Base-by-base conservation (phyloP, 1,284 basidiomycete species). In the Tilletia caries region DNA sequence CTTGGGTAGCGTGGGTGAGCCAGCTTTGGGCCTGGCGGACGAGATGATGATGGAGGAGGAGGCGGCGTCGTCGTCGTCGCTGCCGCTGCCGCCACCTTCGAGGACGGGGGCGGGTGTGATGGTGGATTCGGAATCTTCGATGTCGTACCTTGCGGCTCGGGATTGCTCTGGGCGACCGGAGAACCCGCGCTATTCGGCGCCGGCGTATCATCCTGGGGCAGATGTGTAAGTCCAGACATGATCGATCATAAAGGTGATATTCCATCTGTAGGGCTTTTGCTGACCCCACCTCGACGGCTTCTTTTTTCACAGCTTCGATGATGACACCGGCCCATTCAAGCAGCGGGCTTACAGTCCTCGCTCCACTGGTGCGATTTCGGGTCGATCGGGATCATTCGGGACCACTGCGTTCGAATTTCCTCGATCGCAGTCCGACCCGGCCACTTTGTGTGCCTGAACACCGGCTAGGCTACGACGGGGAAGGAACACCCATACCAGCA, bases 1-100 rank as follows among this genome's bases (percentile, higher is more conserved):
- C 33, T 37, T 62, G 58, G 58, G 58, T n/a, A 62, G 58, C 5
- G 58, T 62, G 2, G 58, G 58, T 10, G 58, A 62, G 32, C 58
- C 58, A 8, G 58, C 58, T 2, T 34, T 62, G 58, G 58, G 29
- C 8, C 32, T 62, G 32, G 33, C 32, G 27, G 58, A 41, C 2
- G 10, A 41, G 37, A 41, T 41, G 37, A 41, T 41, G 37, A 15
- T 10, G n/a, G n/a, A n/a, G n/a, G n/a, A n/a, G n/a, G n/a, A n/a
- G n/a, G n/a, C n/a, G n/a, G n/a, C n/a, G n/a, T n/a, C n/a, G n/a
- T n/a, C n/a, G n/a, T n/a, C n/a, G n/a, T n/a, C n/a, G n/a, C n/a
- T n/a, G n/a, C n/a, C n/a, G n/a, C n/a, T n/a, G 37, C 15, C 37
- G 1, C 37, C 37, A 15, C 37, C 37, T 41, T 41, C 37, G 8